phyloP scores from a whole-genome alignment of 768 basidiomycete species.

The Dictyophora rubrovolvata region DNA sequence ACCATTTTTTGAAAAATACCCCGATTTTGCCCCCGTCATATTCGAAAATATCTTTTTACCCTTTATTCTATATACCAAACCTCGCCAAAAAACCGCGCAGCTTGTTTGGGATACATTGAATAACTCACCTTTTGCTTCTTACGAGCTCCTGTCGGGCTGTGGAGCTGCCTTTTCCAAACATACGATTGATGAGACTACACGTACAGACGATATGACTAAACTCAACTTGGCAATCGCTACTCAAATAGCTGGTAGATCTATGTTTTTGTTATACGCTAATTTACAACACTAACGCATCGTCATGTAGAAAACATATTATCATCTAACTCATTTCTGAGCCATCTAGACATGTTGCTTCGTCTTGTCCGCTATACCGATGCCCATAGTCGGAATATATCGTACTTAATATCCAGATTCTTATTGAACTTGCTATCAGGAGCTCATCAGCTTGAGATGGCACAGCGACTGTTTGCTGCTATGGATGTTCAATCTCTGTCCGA shows the following conservation, averaged over 20 bases:
- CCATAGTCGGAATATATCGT: conserved; percentile 46
- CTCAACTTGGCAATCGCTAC: conserved; percentile 46
- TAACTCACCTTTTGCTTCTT: background rate
- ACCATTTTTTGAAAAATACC: conserved; percentile 29
- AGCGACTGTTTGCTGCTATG: conserved; percentile 37
- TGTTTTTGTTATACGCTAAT: background rate
- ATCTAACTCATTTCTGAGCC: conserved; percentile 33
- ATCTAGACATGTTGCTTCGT: conserved; percentile 39
- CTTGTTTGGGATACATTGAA: conserved; percentile 62
- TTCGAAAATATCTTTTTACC: conserved; percentile 49
- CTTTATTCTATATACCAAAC: conserved; percentile 62
- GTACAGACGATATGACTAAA: conserved; percentile 36
- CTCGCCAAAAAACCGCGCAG: conserved; percentile 53
- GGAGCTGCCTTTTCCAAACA: conserved; percentile 7
- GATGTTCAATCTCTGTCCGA: conserved; percentile 34
- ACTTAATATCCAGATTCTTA: conserved; percentile 54
- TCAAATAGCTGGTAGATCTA: conserved; percentile 53
- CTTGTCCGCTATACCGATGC: conserved; percentile 41
- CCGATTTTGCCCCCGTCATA: conserved; percentile 30
- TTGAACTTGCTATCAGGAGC: conserved; percentile 46
- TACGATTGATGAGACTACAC: conserved; percentile 11
- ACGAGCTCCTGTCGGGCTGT: conserved; percentile 23
- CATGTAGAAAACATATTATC: conserved; percentile 51
- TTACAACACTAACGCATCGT: conserved; percentile 2
- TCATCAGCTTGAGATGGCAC: conserved; percentile 46